These are phyloP conservation scores for Deinandra increscens DNA, from an alignment of 129 eudicot species.

Conservation along the genomic window DNA sequence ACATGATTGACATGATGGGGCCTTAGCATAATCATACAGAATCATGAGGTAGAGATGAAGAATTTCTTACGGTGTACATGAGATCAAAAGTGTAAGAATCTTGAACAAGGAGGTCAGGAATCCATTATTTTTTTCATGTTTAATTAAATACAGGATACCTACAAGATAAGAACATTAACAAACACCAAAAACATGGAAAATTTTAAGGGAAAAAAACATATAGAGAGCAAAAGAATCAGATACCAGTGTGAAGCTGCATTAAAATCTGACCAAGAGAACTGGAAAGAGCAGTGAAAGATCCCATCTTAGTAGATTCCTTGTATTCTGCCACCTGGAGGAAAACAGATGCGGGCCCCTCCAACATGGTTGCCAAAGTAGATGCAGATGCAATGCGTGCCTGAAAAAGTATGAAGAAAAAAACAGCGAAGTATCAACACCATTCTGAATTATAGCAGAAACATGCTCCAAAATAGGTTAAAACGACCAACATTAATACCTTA, in stretches of 20 bases:
- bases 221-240: neutral
- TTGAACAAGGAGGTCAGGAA: slow-evolving; percentile 75
- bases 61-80: slow-evolving; percentile 89
- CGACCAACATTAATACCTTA: slow-evolving; percentile 46
- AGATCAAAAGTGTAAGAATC: slow-evolving; percentile 69
- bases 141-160: slow-evolving; percentile 75
- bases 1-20: slow-evolving; percentile 9
- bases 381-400: slow-evolving; percentile 86
- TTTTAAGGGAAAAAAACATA: neutral
- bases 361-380: slow-evolving; percentile 67
- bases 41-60: neutral
- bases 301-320: slow-evolving; percentile 64
- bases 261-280: slow-evolving; percentile 93
- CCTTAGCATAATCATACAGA: neutral
- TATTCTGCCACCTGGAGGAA: slow-evolving; percentile 93
- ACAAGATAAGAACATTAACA: slow-evolving; percentile 23
- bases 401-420: slow-evolving; percentile 10
- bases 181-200: neutral
- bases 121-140: slow-evolving; percentile 65
- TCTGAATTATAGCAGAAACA: neutral
- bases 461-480: neutral
- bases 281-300: slow-evolving; percentile 83
- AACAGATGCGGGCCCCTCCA: slow-evolving; percentile 86
- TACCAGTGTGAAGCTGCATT: slow-evolving; percentile 95
- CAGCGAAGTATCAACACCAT: neutral